Conservation (phyloP, 2,329 filamentous ascomycete species). For the Balansia obtecta region DNA sequence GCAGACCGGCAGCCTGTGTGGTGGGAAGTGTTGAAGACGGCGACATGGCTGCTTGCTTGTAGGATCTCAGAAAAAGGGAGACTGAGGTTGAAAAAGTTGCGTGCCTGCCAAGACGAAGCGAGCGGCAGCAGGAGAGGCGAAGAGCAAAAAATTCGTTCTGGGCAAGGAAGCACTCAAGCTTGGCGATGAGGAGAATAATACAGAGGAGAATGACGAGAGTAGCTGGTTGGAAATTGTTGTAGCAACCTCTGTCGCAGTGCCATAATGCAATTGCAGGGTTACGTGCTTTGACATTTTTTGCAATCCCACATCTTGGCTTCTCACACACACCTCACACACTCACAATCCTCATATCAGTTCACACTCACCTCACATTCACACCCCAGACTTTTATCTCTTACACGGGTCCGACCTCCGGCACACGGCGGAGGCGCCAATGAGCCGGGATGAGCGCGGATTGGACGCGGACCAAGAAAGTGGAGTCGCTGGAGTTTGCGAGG, state of each 20-base stretch:
- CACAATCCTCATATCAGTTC: too few relatives aligned
- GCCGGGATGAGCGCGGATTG: conserved; percentile 3
- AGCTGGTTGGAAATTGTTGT: not conserved
- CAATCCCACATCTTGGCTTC: too few relatives aligned
- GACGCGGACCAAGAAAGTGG: not conserved
- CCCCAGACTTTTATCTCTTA: not conserved
- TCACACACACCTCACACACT: too few relatives aligned
- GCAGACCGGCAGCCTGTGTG: conserved; percentile 24
- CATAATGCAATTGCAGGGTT: not conserved
- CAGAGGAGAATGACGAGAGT: not conserved
- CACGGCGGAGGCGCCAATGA: not conserved
- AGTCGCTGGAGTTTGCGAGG: too few relatives aligned
- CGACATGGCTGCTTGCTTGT: conserved; percentile 8
- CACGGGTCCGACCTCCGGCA: not conserved
- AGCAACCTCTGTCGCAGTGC: not conserved
- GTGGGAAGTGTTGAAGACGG: conserved; percentile 4
- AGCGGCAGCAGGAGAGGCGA: not conserved
- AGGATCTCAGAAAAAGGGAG: not conserved
- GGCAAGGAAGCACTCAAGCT: not conserved
- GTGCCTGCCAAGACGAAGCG: not conserved
- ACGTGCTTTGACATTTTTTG: too few relatives aligned
- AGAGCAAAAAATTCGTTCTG: not conserved
- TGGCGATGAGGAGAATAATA: not conserved
- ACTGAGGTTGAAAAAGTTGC: not conserved
- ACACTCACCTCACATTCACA: too few relatives aligned